A percentile compares a stretch with the other conserved stretches of the same genome.
These are phyloP conservation scores for Cylindricascospora bacillispora DNA, from an alignment of 1,139 yeast species.

Conservation along the genomic window DNA sequence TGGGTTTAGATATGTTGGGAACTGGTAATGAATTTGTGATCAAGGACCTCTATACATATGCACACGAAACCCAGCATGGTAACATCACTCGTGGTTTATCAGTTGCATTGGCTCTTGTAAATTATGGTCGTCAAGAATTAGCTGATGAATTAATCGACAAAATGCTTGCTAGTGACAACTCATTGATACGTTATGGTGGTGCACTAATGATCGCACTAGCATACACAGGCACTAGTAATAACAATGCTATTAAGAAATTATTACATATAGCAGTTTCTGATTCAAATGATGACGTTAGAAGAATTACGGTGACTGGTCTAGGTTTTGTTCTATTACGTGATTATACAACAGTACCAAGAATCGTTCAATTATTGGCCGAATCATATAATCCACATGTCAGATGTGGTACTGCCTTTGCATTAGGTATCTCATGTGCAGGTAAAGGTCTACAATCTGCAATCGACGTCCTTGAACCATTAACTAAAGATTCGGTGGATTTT, in stretches of 20 bases:
- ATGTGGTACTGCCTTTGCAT: conserved; percentile 95
- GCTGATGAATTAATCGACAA: conserved; percentile 64
- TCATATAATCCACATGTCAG: conserved; percentile 97
- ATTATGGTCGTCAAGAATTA: conserved; percentile 73
- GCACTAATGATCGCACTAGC: conserved; percentile 90
- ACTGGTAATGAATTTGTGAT: conserved; percentile 67
- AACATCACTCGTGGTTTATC: conserved; percentile 87
- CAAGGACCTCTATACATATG: conserved; percentile 78
- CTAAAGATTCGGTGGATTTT: conserved; percentile 90
- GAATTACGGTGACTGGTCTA: conserved; percentile 89
- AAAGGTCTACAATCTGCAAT: conserved; percentile 80
- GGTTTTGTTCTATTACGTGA: conserved; percentile 89
- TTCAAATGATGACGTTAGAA: conserved; percentile 90
- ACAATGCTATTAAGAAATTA: conserved; percentile 70
- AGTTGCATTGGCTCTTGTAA: conserved; percentile 75
- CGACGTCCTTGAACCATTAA: conserved; percentile 83
- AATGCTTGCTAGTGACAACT: conserved; percentile 61
- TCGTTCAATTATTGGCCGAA: conserved; percentile 84
- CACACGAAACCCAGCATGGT: conserved; percentile 93
- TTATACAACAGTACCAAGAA: conserved; percentile 87
- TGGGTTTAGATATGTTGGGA: conserved; percentile 95
- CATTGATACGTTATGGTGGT: conserved; percentile 91
- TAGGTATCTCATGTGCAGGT: conserved; percentile 96
- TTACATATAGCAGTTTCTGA: conserved; percentile 93
- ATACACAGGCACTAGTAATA: conserved; percentile 92